Evolutionary conservation across 768 basidiomycete species (phyloP), one percentile per base, ranked within the genome.

Genomic region (Asterophora lycoperdoides): DNA sequence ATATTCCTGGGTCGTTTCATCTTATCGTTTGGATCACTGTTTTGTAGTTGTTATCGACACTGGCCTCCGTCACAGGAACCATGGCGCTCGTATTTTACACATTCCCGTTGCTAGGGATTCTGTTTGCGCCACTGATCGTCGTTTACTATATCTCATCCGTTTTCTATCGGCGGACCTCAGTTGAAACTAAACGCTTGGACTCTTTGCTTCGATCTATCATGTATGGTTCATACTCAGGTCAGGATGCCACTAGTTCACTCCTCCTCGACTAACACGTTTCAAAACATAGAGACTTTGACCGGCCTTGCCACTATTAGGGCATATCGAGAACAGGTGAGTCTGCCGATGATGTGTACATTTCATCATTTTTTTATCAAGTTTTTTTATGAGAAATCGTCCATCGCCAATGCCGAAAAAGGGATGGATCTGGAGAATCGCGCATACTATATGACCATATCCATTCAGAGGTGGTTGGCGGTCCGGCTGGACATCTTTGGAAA

Each of bases 401-500:
- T 82, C 32, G 56, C 57, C 11, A 70, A 72, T 34, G 80, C 80
- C 11, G 78, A 85, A 47, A 51, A 67, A 2, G 77, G 80, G 3
- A 62, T 82, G 18, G 79, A 83, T 60, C 59, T 72, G 64, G 77
- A 84, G 56, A 83, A 84, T 56, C 65, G 76, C 48, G 83, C 84
- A 1, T 81, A 81, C 58, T 77, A 78, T 53, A 81, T 84, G 73
- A 81, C 78, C 0, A 71, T 86, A 33, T 68, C 77, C 4, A 80
- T 85, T 48, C 84, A 86, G 60, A 68, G 79, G 39, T 87, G 83
- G 83, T 68, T 86, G 1, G 72, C 73, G 3, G 60, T 84, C 7
- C 71, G 86, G 11, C 71, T 89, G 1, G 85, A 88, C 52, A 64
- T 86, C 19, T 77, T 85, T 19, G 83, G 79, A 1, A 84, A 85